Evolutionary conservation across 352 stramenopile species (phyloP).

Genomic region (Globisporangium heterothallicum): DNA sequence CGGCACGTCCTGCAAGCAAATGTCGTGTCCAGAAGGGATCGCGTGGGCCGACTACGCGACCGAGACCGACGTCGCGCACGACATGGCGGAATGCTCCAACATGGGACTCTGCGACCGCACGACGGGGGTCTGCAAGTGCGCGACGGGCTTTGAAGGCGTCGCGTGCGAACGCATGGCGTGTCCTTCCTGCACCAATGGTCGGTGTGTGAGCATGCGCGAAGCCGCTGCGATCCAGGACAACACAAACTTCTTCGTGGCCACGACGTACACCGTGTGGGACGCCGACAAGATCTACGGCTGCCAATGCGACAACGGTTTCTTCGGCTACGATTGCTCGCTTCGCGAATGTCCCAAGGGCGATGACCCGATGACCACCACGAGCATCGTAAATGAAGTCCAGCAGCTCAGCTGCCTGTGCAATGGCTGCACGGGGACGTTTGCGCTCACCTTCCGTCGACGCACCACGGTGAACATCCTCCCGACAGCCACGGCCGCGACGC

Average conservation of each 20-base stretch:
- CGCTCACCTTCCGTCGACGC: constrained; percentile 55
- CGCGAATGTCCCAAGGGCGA: constrained; percentile 54
- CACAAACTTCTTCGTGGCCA: constrained; percentile 59
- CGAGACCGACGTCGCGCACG: constrained; percentile 61
- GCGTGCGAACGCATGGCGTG: constrained; percentile 74
- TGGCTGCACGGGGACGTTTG: constrained; percentile 49
- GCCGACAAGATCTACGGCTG: constrained; percentile 76
- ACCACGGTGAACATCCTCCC: constrained; percentile 50
- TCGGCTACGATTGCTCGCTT: constrained; percentile 56
- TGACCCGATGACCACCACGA: constrained; percentile 44
- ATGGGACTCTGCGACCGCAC: constrained; percentile 79
- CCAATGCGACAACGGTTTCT: constrained; percentile 65
- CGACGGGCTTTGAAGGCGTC: constrained; percentile 56
- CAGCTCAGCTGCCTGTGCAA: constrained; percentile 44
- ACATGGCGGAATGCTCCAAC: constrained; percentile 76
- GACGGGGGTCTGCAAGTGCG: constrained; percentile 54
- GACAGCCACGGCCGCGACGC: constrained; percentile 21
- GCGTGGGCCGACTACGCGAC: constrained; percentile 67
- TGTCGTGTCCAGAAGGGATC: constrained; percentile 37
- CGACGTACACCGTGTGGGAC: constrained; percentile 65
- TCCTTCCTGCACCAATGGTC: constrained; percentile 52
- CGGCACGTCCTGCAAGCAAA: constrained; percentile 53
- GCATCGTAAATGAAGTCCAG: constrained; percentile 35
- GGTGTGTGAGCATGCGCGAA: constrained; percentile 70
- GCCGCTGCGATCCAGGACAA: constrained; percentile 48